Evolutionary conservation across 2,329 filamentous ascomycete genomes (phyloP).

Genomic region (Lasiodiplodia citricola): DNA sequence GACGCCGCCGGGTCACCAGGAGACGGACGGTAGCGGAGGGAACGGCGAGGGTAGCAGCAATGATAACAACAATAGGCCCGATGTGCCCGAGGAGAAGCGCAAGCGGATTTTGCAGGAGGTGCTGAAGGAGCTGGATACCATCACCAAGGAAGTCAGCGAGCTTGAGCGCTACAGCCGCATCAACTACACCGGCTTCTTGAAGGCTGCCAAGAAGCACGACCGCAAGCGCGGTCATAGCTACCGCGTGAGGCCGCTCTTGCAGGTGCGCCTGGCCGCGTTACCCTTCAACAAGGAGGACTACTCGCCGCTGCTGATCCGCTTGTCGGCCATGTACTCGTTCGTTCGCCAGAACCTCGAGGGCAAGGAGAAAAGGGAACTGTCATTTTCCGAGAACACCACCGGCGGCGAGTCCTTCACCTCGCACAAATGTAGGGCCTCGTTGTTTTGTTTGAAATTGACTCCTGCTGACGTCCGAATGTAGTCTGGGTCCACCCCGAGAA

Average conservation of each 20-base stretch:
- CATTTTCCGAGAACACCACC: conserved; percentile 48
- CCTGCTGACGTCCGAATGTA: conserved; percentile 46
- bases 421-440: conserved; percentile 73
- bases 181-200: conserved; percentile 97
- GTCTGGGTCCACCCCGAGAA: conserved; percentile 98
- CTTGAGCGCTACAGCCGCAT: conserved; percentile 93
- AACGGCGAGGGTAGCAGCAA: conserved; percentile 7
- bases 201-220: conserved; percentile 99
- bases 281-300: conserved; percentile 97
- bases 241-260: conserved; percentile 87
- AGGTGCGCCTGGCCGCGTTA: conserved; percentile 83
- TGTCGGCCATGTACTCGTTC: conserved; percentile 96
- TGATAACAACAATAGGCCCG: conserved; percentile 37
- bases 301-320: conserved; percentile 81
- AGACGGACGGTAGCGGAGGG: conserved; percentile 4
- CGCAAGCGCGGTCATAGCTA: conserved; percentile 86
- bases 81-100: conserved; percentile 47
- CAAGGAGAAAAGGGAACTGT: conserved; percentile 50
- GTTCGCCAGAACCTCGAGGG: conserved; percentile 82
- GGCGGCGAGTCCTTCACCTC: conserved; percentile 75
- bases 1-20: conserved; percentile 36
- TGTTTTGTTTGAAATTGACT: neutral
- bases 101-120: conserved; percentile 69
- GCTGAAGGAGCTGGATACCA: conserved; percentile 78
- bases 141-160: conserved; percentile 90